phyloP scores from a whole-genome alignment of 768 basidiomycete genomes.

The Omphalotus guepiniiformis region DNA sequence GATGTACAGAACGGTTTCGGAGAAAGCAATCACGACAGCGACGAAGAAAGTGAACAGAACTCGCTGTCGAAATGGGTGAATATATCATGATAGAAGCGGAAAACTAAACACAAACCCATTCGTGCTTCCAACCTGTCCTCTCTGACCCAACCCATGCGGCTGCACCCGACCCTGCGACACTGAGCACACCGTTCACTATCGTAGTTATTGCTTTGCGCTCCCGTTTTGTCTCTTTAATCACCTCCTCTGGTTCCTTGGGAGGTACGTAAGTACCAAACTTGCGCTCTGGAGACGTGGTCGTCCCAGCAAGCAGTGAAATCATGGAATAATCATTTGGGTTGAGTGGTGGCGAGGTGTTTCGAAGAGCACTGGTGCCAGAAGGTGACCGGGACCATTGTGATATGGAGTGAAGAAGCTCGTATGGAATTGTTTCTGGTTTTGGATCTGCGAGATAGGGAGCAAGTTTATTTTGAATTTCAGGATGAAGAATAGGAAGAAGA shows the following conservation, averaged over 20 bases:
- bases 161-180: conserved; percentile 59
- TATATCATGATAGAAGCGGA: background rate
- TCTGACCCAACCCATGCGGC: conserved; percentile 74
- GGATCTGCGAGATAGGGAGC: conserved; percentile 30
- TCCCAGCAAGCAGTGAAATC: conserved; percentile 73
- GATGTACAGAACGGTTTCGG: conserved; percentile 67
- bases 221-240: conserved; percentile 39
- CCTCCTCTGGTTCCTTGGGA: conserved; percentile 42
- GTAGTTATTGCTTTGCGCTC: conserved; percentile 68
- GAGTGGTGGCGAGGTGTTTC: conserved; percentile 34
- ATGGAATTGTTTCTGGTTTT: conserved; percentile 51
- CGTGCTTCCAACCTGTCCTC: conserved; percentile 57
- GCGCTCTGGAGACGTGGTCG: conserved; percentile 73
- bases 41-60: conserved; percentile 58
- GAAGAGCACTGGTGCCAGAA: conserved; percentile 36
- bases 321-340: conserved; percentile 58
- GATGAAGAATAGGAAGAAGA: conserved; percentile 44
- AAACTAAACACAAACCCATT: conserved; percentile 57
- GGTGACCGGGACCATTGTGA: conserved; percentile 66
- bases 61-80: conserved; percentile 32
- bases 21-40: conserved; percentile 61
- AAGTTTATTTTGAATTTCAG: conserved; percentile 38
- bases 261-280: conserved; percentile 53
- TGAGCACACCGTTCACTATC: conserved; percentile 67
- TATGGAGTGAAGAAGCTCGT: conserved; percentile 51